Evolutionary conservation across 345 rosid species (phyloP), one percentile per base, ranked within the genome.

Genomic region (Luvunga scandens): DNA sequence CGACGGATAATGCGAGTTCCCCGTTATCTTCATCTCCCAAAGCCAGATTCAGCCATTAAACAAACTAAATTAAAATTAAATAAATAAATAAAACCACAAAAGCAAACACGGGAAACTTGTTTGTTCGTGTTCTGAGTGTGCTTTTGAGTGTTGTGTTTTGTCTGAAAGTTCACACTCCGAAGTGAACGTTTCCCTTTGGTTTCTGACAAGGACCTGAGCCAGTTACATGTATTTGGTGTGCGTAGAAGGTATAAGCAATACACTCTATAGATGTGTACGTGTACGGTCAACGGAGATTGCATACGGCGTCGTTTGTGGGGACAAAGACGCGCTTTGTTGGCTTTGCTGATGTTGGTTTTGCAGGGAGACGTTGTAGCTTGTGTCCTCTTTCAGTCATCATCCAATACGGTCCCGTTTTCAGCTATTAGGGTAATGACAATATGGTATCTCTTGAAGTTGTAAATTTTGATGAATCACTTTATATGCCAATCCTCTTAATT

Each of bases 21-120:
- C 92, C 66, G 93, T 89, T 71, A 92, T 83, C 91, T 91, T 95
- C 98, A 93, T 95, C 33, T 79, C 74, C 73, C 65, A 66, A 71
- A 65, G 71, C 71, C 7, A 8, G 77, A 61, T 76, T 69, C 69
- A 59, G 55, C 81, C 79, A 81, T 85, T 16, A 30, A 75, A 69
- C 38, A 56, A 16, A 48, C 50, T 45, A 12, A 45, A 3, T 45
- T 45, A 45, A 31, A 28, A 74, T 1, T 12, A 45, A 45, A 74
- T 1, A 45, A 45, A 45, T 45, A 45, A 45, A 45, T 45, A 45
- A 45, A 45, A 13, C 34, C 38, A 69, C 34, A 70, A 55, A 7
- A 48, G 4, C 25, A 42, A 66, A 34, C 10, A 61, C 65, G 16
- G 50, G 22, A 57, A 39, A 42, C 27, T 33, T 28, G 68, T 18